phyloP scores from a whole-genome alignment of 148 eudicot species.

The Arbutus unedo region DNA sequence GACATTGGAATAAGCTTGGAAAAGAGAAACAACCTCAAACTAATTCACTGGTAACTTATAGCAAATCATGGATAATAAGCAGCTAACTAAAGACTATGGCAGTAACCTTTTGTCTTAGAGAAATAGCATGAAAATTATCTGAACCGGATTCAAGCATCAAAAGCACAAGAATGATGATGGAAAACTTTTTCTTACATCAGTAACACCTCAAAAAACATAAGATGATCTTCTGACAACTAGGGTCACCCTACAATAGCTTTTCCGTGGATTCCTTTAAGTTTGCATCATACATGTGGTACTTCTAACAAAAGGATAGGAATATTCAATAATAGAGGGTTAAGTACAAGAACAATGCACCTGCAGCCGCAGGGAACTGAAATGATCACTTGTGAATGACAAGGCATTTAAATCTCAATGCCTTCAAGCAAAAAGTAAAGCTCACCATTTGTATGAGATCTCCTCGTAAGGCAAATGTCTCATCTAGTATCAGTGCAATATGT shows the following conservation, averaged over 20 bases:
- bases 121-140: background rate
- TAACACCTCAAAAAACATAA: background rate
- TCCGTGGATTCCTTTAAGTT: background rate
- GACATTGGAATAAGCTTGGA: background rate
- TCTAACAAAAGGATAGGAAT: background rate
- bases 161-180: background rate
- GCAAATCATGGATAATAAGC: background rate
- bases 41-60: background rate
- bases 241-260: background rate
- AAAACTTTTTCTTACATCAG: background rate
- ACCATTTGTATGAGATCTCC: background rate
- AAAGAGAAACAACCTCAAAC: background rate
- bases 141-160: background rate
- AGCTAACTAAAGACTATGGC: background rate
- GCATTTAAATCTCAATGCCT: background rate
- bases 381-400: background rate
- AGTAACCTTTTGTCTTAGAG: background rate
- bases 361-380: background rate
- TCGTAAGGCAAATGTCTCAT: background rate
- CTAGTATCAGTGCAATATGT: background rate
- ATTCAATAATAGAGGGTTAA: background rate
- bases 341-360: background rate
- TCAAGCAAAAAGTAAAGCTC: background rate
- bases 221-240: background rate
- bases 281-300: background rate